A percentile compares a stretch with the other conserved stretches of the same genome.
Evolutionary conservation across 1,284 basidiomycete species (phyloP).

Genomic region (Moniliella sp.): DNA sequence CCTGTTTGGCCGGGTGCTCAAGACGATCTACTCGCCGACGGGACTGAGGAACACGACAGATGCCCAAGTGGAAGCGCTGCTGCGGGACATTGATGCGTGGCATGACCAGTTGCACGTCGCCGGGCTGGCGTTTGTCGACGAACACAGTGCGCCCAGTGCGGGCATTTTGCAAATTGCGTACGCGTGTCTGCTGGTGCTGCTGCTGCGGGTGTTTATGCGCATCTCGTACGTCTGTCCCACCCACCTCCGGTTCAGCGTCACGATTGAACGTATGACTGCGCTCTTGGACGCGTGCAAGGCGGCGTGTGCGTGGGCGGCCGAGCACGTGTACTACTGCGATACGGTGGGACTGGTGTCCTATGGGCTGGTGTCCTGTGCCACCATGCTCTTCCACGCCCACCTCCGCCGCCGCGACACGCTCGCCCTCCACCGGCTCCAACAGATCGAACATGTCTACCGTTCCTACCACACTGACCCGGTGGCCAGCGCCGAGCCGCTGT

Average conservation of each 20-base stretch:
- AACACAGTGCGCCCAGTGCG: slow-evolving; percentile 8
- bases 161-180: slow-evolving; percentile 20
- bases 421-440: slow-evolving; percentile 9
- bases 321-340: slow-evolving; percentile 22
- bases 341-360: slow-evolving; percentile 22
- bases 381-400: slow-evolving; percentile 23
- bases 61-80: slow-evolving; percentile 18
- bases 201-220: slow-evolving; percentile 27
- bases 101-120: slow-evolving; percentile 11
- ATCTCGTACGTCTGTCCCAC: slow-evolving; percentile 27
- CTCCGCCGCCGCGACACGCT: slow-evolving; percentile 16
- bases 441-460: slow-evolving; percentile 7
- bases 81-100: slow-evolving; percentile 23
- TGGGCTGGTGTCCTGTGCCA: slow-evolving; percentile 22
- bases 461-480: too few species aligned
- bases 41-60: slow-evolving; percentile 27
- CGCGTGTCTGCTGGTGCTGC: slow-evolving; percentile 21
- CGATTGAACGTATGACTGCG: slow-evolving; percentile 22
- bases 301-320: slow-evolving; percentile 20
- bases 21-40: slow-evolving; percentile 28
- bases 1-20: slow-evolving; percentile 26
- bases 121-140: slow-evolving; percentile 12
- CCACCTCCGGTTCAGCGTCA: slow-evolving; percentile 23
- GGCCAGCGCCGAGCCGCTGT: too few species aligned
- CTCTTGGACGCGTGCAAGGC: slow-evolving; percentile 18